Evolutionary conservation across 2,329 filamentous ascomycete species (phyloP), one percentile per base, ranked within the genome.

Genomic region (Cladobotryum protrusum): DNA sequence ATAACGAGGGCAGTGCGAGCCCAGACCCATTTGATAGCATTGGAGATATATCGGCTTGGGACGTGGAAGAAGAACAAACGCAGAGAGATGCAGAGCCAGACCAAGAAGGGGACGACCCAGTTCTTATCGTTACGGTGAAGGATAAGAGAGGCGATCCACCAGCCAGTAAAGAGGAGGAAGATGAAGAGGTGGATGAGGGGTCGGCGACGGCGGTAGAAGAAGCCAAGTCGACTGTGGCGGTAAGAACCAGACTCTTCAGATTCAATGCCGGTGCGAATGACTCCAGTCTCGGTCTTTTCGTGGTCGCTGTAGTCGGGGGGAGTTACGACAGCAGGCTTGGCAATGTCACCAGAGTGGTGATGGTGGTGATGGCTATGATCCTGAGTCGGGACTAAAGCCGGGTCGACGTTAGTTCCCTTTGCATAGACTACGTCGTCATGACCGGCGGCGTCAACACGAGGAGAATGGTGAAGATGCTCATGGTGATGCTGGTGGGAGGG

Each of bases 71-170:
- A 86, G 63, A 95, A 56, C 44, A 95, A 66, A 33, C 90, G 85
- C 45, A 93, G 72, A 11, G 79, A 81, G 59, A 95, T 83, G 57
- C 74, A 77, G 42, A 95, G 79, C 75, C 85, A 95, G 43, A 96
- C 64, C 45, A 95, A 75, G 69, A 95, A 93, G 0, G 90, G 89
- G 45, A 91, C 80, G 50, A 95, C 69, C 89, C 89, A 95, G 61
- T 88, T 89, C 68, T 75, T 76, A 61, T 89, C 82, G 52, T 85
- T 58, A 52, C 81, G 81, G 65, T 92, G 88, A 47, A 89, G 73
- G 52, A 90, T 74, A 43, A 92, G 71, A 48, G 83, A 81, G 6
- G 85, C 83, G 56, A 91, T 85, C 86, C 86, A 91, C 87, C 87
- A 90, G 60, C 73, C 75, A 3, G 73, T 75, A 54, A 73, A 72